A percentile compares a stretch with the other conserved stretches of the same genome.
Evolutionary conservation across 1,139 yeast genomes (phyloP).

Genomic region (Magnusiomyces fungicola): DNA sequence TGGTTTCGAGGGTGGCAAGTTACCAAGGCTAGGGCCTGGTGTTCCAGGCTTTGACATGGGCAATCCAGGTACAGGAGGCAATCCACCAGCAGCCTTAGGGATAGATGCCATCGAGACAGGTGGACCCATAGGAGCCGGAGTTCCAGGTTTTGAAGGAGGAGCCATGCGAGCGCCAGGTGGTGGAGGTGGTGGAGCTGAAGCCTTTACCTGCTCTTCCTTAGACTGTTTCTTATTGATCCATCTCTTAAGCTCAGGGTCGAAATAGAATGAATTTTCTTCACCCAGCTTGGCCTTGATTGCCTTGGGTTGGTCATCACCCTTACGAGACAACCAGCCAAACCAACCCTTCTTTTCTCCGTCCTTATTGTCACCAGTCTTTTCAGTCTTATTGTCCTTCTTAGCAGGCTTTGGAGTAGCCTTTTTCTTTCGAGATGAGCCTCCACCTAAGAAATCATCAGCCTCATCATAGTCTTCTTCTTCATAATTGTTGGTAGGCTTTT

Average conservation of each 20-base stretch:
- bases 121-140: neutral
- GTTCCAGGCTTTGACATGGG: constrained; percentile 1
- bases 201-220: constrained; percentile 55
- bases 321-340: constrained; percentile 41
- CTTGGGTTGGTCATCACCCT: constrained; percentile 54
- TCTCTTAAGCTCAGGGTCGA: constrained; percentile 75
- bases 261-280: constrained; percentile 63
- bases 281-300: constrained; percentile 84
- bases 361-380: constrained; percentile 16
- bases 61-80: no score
- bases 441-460: constrained; percentile 27
- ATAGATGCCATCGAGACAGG: neutral
- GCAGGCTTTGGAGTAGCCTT: constrained; percentile 15
- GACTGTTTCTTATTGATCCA: constrained; percentile 78
- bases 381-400: constrained; percentile 17
- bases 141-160: constrained; percentile 19
- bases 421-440: constrained; percentile 17
- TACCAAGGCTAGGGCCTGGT: neutral
- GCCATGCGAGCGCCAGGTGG: constrained; percentile 17
- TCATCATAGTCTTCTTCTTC: constrained; percentile 36
- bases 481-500: neutral
- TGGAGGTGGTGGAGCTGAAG: constrained; percentile 40
- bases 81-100: no score
- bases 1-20: constrained; percentile 14
- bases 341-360: constrained; percentile 36